Conservation (phyloP, 2,329 filamentous ascomycete species). For the Ceratocystis cubensis region DNA sequence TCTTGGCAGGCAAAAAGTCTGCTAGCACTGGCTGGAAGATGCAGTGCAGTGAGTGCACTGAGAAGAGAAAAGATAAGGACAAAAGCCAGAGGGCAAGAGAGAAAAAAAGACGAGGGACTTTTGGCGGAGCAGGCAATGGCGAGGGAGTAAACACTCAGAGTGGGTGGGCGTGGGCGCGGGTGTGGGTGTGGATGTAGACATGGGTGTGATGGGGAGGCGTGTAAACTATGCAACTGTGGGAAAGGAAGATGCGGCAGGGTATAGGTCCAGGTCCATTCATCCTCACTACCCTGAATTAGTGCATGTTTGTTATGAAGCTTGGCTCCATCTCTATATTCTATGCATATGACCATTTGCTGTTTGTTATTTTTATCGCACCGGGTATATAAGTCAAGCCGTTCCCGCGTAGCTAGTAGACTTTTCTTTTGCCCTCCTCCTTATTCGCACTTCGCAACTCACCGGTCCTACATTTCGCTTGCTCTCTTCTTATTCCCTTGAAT, state of each 20-base stretch:
- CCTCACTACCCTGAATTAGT: not conserved
- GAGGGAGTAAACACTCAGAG: not conserved
- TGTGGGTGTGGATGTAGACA: not conserved
- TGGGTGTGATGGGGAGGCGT: not conserved
- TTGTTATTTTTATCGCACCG: not conserved
- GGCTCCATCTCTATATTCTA: too few relatives aligned
- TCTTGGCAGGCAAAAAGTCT: not conserved
- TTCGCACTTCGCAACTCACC: not conserved
- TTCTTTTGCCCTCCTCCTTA: too few relatives aligned
- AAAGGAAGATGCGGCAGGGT: too few relatives aligned
- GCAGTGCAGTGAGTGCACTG: too few relatives aligned
- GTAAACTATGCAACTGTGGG: not conserved
- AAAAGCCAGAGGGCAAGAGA: not conserved
- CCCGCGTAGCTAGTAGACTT: not conserved
- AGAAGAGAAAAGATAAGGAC: not conserved
- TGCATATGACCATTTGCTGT: too few relatives aligned
- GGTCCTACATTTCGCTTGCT: constrained; percentile 6
- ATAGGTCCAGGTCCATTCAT: too few relatives aligned
- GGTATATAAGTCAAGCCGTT: not conserved
- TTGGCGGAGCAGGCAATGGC: not conserved
- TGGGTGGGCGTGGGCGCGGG: not conserved
- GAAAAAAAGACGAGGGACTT: not conserved
- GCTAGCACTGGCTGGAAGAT: not conserved
- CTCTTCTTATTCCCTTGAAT: not conserved
- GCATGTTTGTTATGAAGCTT: not conserved